phyloP scores from a whole-genome alignment of 1,139 yeast species.

The Meyerozyma guilliermondii region DNA sequence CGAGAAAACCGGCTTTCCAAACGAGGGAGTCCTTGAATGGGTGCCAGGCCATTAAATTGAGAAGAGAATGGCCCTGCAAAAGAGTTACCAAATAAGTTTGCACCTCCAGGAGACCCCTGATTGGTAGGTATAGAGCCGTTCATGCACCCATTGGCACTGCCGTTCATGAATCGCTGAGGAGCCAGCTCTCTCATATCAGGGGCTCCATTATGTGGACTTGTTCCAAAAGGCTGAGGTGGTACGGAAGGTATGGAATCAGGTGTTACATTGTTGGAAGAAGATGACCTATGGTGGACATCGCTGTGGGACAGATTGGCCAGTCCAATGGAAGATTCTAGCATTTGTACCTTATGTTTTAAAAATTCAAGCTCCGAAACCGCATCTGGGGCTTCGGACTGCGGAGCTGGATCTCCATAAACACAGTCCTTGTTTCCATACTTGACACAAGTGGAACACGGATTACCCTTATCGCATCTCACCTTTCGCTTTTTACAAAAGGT shows the following conservation, averaged over 20 bases:
- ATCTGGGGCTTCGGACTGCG: background rate
- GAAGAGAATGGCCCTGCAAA: background rate
- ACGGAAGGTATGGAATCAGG: background rate
- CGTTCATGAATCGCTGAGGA: background rate
- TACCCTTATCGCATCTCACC: slow-evolving; percentile 39
- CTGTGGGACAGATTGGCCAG: background rate
- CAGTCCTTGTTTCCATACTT: slow-evolving; percentile 30
- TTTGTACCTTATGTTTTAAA: slow-evolving; percentile 8
- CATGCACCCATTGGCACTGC: background rate
- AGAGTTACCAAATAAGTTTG: background rate
- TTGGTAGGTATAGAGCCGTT: background rate
- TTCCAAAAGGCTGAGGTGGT: background rate
- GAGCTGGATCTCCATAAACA: slow-evolving; percentile 11
- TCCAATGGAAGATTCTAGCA: slow-evolving; percentile 6
- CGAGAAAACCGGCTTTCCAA: too few relatives aligned
- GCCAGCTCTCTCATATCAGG: background rate
- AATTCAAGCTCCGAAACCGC: slow-evolving; percentile 9
- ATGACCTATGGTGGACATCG: background rate
- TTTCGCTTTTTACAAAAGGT: slow-evolving; percentile 37
- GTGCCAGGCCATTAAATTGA: too few relatives aligned
- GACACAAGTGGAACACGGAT: slow-evolving; percentile 38
- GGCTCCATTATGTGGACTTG: background rate
- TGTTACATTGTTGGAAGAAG: background rate
- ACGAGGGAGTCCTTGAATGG: too few relatives aligned
- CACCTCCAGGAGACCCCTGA: background rate